phyloP scores from a whole-genome alignment of 2,329 filamentous ascomycete species.

The Mycosphaerella sp. region DNA sequence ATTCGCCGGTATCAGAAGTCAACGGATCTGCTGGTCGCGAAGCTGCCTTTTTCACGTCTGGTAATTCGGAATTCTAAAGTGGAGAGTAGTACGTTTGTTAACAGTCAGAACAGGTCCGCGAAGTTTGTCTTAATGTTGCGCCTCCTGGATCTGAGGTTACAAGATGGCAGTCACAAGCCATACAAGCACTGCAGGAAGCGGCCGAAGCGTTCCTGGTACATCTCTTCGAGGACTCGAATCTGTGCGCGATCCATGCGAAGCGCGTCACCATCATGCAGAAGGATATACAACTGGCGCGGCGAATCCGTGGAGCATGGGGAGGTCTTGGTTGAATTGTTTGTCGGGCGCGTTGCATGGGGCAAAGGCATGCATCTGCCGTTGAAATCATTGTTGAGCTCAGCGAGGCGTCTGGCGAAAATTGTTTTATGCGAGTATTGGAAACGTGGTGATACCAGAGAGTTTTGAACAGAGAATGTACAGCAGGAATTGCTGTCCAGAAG shows the following conservation, averaged over 20 bases:
- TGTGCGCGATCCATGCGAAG: slow-evolving; percentile 98
- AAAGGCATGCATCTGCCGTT: neutral
- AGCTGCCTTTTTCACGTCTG: slow-evolving; percentile 95
- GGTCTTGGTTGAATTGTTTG: slow-evolving; percentile 20
- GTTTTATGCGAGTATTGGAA: slow-evolving; percentile 5
- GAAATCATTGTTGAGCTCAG: slow-evolving; percentile 17
- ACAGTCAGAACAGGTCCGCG: slow-evolving; percentile 54
- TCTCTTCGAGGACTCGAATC: slow-evolving; percentile 96
- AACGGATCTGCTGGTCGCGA: slow-evolving; percentile 91
- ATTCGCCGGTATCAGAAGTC: slow-evolving; percentile 98
- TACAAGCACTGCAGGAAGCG: slow-evolving; percentile 95
- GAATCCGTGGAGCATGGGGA: slow-evolving; percentile 71
- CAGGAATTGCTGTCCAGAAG: neutral
- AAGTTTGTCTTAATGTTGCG: slow-evolving; percentile 95
- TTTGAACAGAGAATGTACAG: neutral
- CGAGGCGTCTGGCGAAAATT: slow-evolving; percentile 24
- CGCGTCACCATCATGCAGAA: slow-evolving; percentile 97
- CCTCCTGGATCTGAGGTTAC: slow-evolving; percentile 58
- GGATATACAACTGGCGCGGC: slow-evolving; percentile 93
- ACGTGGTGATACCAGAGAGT: slow-evolving; percentile 13
- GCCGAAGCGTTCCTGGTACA: slow-evolving; percentile 98
- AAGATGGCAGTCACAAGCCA: slow-evolving; percentile 97
- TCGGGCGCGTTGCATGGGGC: neutral
- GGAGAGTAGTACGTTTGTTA: slow-evolving; percentile 1
- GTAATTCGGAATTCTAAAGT: slow-evolving; percentile 37